Base-by-base conservation (phyloP, 768 basidiomycete species). In the Clavaria fumosa region DNA sequence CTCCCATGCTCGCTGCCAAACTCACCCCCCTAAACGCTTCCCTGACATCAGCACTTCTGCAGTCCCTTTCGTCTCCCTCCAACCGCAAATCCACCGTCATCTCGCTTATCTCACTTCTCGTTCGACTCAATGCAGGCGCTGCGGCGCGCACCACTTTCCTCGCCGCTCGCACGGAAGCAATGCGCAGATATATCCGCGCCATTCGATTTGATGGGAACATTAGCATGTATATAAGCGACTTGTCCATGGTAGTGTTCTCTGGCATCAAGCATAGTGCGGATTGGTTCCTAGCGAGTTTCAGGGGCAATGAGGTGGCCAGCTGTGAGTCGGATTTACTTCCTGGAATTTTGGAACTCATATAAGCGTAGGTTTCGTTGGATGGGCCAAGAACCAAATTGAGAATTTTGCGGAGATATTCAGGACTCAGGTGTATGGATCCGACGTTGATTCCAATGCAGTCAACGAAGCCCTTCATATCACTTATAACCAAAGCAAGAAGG, bases 261-360 rank as follows among this genome's bases (percentile, higher is more conserved):
- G 78, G 85, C 1, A 82, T 99, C 53, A 91, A 95, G 53, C 88
- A 97, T 51, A 95, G 91, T 1, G 86, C 86, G 10, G 93, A 99
- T 58, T 99, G 95, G 95, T 99, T 86, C 56, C 63, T 96, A 47
- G 78, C 81, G 1, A 90, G 88, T 40, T 99, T 95, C 59, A 84
- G 80, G 55, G 95, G 96, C 56, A 90, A 95, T 52, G 78, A 89
- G 46, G 84, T 85, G 44, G 81, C 93, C 0, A 91, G 88, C 41
- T 72, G 93, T 93, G 48, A 45, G 85, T 65, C 0, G 34, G 33
- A 18, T 21, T n/a, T 30, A 17, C 18, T 28, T 18, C 18, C 18
- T 24, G 36, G 22, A 22, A 39, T 23, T 44, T 34, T 37, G 30
- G 11, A 31, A 28, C 18, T 34, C 27, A 35, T 19, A 44, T 23